Percentiles rank a stretch among this genome's conserved stretches.
phyloP scores from a whole-genome alignment of 805 yeast species.

The Myxozyma mucilagina region DNA sequence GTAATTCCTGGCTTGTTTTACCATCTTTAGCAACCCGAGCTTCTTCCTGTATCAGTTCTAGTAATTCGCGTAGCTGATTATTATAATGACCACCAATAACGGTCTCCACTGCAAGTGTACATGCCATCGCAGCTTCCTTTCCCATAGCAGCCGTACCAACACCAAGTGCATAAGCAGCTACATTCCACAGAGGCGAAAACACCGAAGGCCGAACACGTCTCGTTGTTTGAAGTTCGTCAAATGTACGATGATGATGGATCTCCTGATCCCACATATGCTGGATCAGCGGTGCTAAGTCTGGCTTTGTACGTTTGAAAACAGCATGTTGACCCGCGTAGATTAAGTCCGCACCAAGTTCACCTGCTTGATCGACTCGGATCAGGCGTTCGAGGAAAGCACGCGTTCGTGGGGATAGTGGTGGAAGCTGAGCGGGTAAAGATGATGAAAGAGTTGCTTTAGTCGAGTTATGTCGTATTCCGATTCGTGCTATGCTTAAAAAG shows the following conservation, averaged over 20 bases:
- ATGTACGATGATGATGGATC: constrained; percentile 82
- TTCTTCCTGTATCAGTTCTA: constrained; percentile 18
- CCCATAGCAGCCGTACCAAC: constrained; percentile 81
- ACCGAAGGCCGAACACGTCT: constrained; percentile 89
- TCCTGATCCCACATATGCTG: constrained; percentile 99
- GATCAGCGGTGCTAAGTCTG: constrained; percentile 74
- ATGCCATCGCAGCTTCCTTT: constrained; percentile 98
- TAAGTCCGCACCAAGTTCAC: constrained; percentile 93
- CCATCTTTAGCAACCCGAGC: constrained; percentile 11
- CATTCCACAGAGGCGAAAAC: constrained; percentile 89
- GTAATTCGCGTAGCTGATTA: constrained; percentile 74
- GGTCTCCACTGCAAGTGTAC: constrained; percentile 98
- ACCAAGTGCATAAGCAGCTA: constrained; percentile 87
- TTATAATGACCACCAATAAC: constrained; percentile 97
- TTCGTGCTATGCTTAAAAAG: neutral
- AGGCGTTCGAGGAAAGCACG: constrained; percentile 22
- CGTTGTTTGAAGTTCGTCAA: constrained; percentile 70
- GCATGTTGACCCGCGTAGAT: constrained; percentile 89
- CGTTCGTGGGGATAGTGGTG: constrained; percentile 21
- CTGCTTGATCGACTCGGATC: constrained; percentile 95
- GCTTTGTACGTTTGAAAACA: constrained; percentile 68
- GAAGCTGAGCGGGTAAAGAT: neutral
- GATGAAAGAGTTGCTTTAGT: neutral
- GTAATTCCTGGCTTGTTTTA: constrained; percentile 56
- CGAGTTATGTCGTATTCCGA: neutral